Evolutionary conservation across 371 early-diverging fungal species (phyloP).

Genomic region (Actinomucor elegans): DNA sequence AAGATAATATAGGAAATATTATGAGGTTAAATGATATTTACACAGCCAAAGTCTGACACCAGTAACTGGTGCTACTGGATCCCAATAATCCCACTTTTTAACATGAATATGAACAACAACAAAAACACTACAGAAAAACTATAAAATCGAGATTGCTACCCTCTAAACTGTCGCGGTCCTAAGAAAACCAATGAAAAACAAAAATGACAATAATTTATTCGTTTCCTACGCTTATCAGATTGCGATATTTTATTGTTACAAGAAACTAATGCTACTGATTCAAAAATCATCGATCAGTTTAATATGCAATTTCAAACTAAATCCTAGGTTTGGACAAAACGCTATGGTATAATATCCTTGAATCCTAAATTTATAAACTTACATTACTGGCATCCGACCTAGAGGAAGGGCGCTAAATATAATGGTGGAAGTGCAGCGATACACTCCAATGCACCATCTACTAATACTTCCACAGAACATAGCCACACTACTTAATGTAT

Average conservation of each 20-base stretch:
- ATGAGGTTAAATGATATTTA: too few species aligned
- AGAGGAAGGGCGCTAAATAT: not conserved
- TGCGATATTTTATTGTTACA: slow-evolving; percentile 1
- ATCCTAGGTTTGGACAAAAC: not conserved
- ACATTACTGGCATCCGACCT: not conserved
- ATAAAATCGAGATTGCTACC: slow-evolving; percentile 2
- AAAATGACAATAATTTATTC: slow-evolving; percentile 1
- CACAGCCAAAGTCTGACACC: too few species aligned
- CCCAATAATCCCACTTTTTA: not conserved
- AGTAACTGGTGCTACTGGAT: too few species aligned
- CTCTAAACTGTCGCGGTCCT: slow-evolving; percentile 18
- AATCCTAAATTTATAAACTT: not conserved
- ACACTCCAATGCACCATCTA: not conserved
- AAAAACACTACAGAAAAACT: too few species aligned
- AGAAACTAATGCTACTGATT: slow-evolving; percentile 8
- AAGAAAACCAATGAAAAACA: not conserved
- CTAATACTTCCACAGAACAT: too few species aligned
- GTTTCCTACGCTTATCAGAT: not conserved
- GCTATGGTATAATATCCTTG: slow-evolving; percentile 1
- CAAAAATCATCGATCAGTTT: not conserved
- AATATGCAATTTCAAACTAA: not conserved
- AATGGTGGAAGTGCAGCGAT: not conserved
- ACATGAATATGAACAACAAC: not conserved
- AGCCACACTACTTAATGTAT: not conserved
- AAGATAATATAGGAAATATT: too few species aligned